phyloP scores from a whole-genome alignment of 345 rosid genomes.

The Corymbia maculata region DNA sequence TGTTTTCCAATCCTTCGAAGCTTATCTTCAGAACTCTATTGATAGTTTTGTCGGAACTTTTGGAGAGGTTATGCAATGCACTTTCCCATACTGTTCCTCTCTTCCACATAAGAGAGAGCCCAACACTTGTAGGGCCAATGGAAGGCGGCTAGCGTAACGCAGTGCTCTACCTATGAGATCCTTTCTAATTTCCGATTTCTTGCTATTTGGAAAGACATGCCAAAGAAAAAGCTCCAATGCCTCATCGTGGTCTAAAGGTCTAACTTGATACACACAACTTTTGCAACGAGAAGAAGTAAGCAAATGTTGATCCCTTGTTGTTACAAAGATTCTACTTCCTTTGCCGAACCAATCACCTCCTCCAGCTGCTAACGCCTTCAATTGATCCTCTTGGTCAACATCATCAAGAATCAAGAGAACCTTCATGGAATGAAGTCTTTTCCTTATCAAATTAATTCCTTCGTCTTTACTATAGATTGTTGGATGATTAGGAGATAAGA shows the following conservation, averaged over 20 bases:
- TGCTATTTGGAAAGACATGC: background rate
- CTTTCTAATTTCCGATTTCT: rapidly evolving
- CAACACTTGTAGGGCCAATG: background rate
- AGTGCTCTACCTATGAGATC: background rate
- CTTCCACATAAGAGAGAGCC: background rate
- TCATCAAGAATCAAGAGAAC: background rate
- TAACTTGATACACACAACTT: background rate
- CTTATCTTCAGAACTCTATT: rapidly evolving
- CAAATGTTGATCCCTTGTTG: background rate
- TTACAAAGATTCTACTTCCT: background rate
- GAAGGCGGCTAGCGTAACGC: rapidly evolving
- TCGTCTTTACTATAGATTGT: rapidly evolving
- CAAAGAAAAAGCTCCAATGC: background rate
- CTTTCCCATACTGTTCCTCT: background rate
- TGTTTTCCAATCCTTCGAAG: rapidly evolving
- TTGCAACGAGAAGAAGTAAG: background rate
- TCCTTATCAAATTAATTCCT: background rate
- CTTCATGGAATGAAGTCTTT: background rate
- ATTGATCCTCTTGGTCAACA: rapidly evolving
- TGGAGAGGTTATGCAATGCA: background rate
- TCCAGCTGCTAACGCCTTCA: rapidly evolving
- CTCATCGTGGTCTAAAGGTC: background rate
- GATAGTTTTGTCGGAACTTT: background rate
- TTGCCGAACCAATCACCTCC: background rate
- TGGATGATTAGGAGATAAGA: background rate